A percentile compares a stretch with the other conserved stretches of the same genome.
Evolutionary conservation across 1,139 yeast species (phyloP).

Genomic region (Suzukiozyma palmioleophila): DNA sequence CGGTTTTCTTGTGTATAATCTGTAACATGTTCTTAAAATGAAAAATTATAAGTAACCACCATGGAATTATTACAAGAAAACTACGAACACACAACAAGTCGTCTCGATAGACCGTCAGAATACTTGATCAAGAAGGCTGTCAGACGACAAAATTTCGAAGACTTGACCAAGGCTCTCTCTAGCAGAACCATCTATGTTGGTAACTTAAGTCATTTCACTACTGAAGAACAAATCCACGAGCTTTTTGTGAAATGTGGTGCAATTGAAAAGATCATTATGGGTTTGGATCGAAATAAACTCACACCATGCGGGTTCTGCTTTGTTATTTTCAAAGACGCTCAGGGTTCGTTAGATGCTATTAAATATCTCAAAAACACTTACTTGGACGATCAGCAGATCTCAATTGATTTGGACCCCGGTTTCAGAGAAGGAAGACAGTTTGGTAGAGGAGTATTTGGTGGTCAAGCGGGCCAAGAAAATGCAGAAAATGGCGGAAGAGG

Average conservation of each 20-base stretch:
- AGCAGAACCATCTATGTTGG: slow-evolving; percentile 86
- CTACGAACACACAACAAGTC: slow-evolving; percentile 48
- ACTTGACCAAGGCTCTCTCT: slow-evolving; percentile 56
- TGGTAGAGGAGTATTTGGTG: slow-evolving; percentile 89
- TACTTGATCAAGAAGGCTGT: slow-evolving; percentile 75
- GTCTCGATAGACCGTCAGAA: slow-evolving; percentile 75
- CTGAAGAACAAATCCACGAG: slow-evolving; percentile 91
- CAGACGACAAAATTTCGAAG: slow-evolving; percentile 49
- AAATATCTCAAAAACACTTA: slow-evolving; percentile 77
- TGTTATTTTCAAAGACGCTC: slow-evolving; percentile 64
- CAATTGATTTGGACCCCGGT: slow-evolving; percentile 92
- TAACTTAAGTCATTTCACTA: slow-evolving; percentile 74
- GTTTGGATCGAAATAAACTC: slow-evolving; percentile 78
- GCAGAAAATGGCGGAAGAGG: slow-evolving; percentile 23
- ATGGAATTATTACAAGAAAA: slow-evolving; percentile 57
- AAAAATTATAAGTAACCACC: background rate
- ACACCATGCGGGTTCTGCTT: slow-evolving; percentile 97
- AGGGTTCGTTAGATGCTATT: slow-evolving; percentile 75
- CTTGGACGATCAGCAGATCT: slow-evolving; percentile 73
- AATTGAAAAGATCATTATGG: slow-evolving; percentile 82
- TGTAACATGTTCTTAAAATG: too few relatives aligned
- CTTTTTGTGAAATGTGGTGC: slow-evolving; percentile 76
- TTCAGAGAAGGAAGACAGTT: slow-evolving; percentile 91
- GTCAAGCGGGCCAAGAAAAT: slow-evolving; percentile 55
- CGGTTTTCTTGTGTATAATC: too few relatives aligned